Evolutionary conservation across 495 filamentous ascomycete genomes (phyloP), one percentile per base, ranked within the genome.

Genomic region (Tricharina praecox): DNA sequence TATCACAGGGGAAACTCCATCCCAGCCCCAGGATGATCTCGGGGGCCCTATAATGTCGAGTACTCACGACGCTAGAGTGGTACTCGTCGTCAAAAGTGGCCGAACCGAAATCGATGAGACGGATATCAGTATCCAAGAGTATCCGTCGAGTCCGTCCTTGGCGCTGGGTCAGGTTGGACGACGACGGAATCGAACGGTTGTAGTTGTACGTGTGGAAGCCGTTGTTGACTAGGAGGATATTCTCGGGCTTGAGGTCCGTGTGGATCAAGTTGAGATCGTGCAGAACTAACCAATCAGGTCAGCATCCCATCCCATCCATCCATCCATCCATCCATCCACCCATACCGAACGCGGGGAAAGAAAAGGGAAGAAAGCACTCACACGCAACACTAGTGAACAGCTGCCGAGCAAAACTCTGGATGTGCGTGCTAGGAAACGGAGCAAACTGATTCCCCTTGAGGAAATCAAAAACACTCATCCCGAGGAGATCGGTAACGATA

Each of bases 81-180:
- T 97, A 96, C 65, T 96, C 90, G 53, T 97, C 92, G 45, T 97
- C 82, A 59, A 97, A 97, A 0, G 90, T 97, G 16, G 92, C 92
- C 4, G 86, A 94, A 3, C 92, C 90, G 65, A 97, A 97, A 63
- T 97, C 90, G 47, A 97, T 97, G 20, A 97, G 68, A 13, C 92
- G 80, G 53, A 97, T 97, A 64, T 97, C 92, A 16, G 87, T 93
- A 60, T 93, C 85, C 2, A 96, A 72, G 16, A 97, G 68, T 0
- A 97, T 92, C 47, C 79, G 79, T 35, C 90, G 73, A 60, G 93
- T 85, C 10, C 79, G 79, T 10, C 85, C 85, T 55, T 78, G 75
- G n/a, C 90, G 76, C 34, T 68, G 70, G 23, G 75, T 76, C 0
- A 79, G 79, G 16, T 74, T 76, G 0, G 86, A 90, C 10, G 87